Conservation (phyloP, 768 basidiomycete species). For the Rhizopogon salebrosus region DNA sequence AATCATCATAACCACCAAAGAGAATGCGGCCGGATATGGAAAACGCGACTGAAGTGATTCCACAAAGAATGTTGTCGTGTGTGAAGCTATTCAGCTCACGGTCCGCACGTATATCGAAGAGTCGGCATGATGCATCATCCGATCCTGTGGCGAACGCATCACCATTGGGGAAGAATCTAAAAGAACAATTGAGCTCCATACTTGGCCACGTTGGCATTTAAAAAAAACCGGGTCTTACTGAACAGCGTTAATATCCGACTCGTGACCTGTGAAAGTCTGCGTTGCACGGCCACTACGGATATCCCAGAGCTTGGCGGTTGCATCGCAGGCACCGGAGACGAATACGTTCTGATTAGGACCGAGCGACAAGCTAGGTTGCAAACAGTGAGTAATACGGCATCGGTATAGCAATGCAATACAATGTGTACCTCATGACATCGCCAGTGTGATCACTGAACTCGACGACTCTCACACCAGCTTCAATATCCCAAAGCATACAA, state of each 20-base stretch:
- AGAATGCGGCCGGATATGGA: slow-evolving; percentile 96
- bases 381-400: slow-evolving; percentile 8
- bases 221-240: slow-evolving; percentile 63
- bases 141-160: slow-evolving; percentile 99
- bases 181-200: slow-evolving; percentile 5
- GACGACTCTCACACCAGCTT: slow-evolving; percentile 94
- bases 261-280: slow-evolving; percentile 97
- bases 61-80: slow-evolving; percentile 98
- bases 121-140: slow-evolving; percentile 95
- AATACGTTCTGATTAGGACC: slow-evolving; percentile 93
- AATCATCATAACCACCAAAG: slow-evolving; percentile 98
- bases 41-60: slow-evolving; percentile 98
- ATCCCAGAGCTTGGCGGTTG: slow-evolving; percentile 98
- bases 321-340: slow-evolving; percentile 99
- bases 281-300: slow-evolving; percentile 96
- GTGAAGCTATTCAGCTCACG: slow-evolving; percentile 95
- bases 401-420: neutral
- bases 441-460: slow-evolving; percentile 99
- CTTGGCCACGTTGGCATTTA: neutral
- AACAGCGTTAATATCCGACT: slow-evolving; percentile 98
- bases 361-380: slow-evolving; percentile 70
- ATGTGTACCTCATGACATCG: slow-evolving; percentile 92
- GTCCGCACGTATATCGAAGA: slow-evolving; percentile 97
- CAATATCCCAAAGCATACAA: slow-evolving; percentile 99
- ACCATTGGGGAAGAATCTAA: slow-evolving; percentile 98